Base-by-base conservation (phyloP, 2,329 filamentous ascomycete species). In the Lasiodiplodia sp. region DNA sequence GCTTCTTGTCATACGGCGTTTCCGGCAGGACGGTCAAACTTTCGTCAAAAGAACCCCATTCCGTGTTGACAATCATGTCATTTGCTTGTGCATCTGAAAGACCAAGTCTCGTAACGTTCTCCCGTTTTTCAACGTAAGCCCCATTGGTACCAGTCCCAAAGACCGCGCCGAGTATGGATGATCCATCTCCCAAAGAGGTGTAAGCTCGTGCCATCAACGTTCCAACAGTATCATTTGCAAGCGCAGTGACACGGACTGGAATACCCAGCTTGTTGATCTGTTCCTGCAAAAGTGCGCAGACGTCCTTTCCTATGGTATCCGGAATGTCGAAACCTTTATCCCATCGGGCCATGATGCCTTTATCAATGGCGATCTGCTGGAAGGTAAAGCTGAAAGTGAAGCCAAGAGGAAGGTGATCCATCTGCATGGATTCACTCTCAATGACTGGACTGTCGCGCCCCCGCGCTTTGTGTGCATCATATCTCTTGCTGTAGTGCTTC, bases 371-470 rank as follows among this genome's bases (percentile, higher is more conserved):
- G 74, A 96, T 89, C 80, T 97, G 95, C 0, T 92, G 96, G 18
- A 94, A 94, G 2, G 95, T 95, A 79, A 97, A 97, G 4, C 93
- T 97, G 83, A 98, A 98, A 56, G 95, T 97, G 84, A 97, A 97
- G 76, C 95, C 95, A 7, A 97, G 87, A 8, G 93, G 92, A 67
- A 94, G 84, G 74, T 87, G 88, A 28, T 87, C 86, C 28, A 92
- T 76, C 72, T 88, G 86, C 58, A 83, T 78, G 34, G 12, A 51
- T 34, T 25, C 53, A 10, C 31, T 37, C 40, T 14, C 44, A 14
- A 53, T 31, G n/a, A 64, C 25, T n/a, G 31, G 60, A 16, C 60
- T 64, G 60, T 52, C 60, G 28, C 60, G 60, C 7, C 47, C 38
- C 3, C 7, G 55, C n/a, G 40, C 40, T 52, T 31, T 60, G 10